Evolutionary conservation across 2,329 filamentous ascomycete genomes (phyloP), one percentile per base, ranked within the genome.

Genomic region (Aureobasidium sp.): DNA sequence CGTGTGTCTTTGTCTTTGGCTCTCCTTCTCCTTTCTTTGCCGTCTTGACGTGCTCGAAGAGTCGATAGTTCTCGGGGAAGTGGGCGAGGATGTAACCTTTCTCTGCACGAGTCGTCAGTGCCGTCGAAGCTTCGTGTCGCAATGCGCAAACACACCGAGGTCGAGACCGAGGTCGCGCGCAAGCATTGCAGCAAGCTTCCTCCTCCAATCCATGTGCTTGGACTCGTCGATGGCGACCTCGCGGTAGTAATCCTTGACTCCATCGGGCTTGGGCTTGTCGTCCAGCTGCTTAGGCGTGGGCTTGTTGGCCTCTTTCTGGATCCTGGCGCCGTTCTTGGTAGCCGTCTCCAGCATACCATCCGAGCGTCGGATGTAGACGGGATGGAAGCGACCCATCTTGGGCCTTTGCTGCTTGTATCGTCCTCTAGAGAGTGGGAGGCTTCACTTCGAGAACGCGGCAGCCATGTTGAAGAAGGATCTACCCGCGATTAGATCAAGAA

Each of bases 131-230:
- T 24, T 31, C 27, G 39, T 8, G 45, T 42, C 17, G 39, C 22
- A 27, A 11, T 11, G n/a, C 44, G 27, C 31, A 39, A 19, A 58
- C 60, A 9, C 40, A 62, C 63, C 62, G 11, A 40, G 22, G 27
- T 65, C 64, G 3, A 61, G 44, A 52, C 75, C 77, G 47, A 84
- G 68, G 66, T 82, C 77, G 66, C 78, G 73, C 67, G 81, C 74
- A 31, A 84, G 72, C 81, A 84, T 83, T n/a, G 79, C 79, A 24
- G 80, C 82, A 62, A 85, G 73, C 72, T 84, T 84, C 64, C 81
- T 74, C 61, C 81, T 74, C 82, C 82, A 85, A 66, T 85, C 82
- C 7, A 81, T 67, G 65, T 81, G 78, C 68, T 83, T 84, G 5
- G 75, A 69, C 65, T 83, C 80, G 49, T 81, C 77, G 11, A 73